Percentiles rank a stretch among this genome's conserved stretches.
Conservation (phyloP, 495 filamentous ascomycete genomes). For the Aspergillus steynii region DNA sequence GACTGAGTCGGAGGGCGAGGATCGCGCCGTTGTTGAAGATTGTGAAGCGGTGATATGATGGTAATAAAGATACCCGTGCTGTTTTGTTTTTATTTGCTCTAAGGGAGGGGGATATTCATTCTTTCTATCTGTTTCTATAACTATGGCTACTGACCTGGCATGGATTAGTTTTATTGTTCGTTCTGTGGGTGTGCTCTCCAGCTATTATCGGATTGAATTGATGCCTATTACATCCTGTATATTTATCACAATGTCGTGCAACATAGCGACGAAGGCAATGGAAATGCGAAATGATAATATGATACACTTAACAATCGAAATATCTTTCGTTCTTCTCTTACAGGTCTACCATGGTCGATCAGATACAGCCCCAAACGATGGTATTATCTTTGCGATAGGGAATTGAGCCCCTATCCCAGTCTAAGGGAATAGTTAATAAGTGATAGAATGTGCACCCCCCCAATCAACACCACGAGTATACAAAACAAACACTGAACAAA, state of each 20-base stretch:
- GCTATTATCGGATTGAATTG: not conserved
- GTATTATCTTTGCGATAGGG: not conserved
- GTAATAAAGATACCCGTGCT: too few relatives aligned
- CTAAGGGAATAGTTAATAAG: not conserved
- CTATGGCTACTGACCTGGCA: too few relatives aligned
- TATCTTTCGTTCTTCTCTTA: too few relatives aligned
- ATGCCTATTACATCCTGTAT: not conserved
- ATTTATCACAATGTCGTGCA: not conserved
- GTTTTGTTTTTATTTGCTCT: too few relatives aligned
- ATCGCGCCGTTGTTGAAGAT: constrained; percentile 67
- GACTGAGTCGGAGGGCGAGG: constrained; percentile 62
- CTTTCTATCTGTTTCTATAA: too few relatives aligned
- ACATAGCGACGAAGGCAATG: not conserved
- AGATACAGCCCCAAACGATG: not conserved
- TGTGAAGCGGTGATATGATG: constrained; percentile 52
- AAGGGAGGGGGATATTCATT: too few relatives aligned
- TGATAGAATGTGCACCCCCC: not conserved
- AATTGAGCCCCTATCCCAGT: not conserved
- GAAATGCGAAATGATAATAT: not conserved
- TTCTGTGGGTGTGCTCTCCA: not conserved
- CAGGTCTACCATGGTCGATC: too few relatives aligned
- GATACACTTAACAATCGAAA: too few relatives aligned
- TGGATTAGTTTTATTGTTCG: not conserved
- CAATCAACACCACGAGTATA: not conserved
- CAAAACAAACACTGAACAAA: not conserved